Base-by-base conservation (phyloP, 2,329 filamentous ascomycete genomes). In the Colletotrichum spaethianum region DNA sequence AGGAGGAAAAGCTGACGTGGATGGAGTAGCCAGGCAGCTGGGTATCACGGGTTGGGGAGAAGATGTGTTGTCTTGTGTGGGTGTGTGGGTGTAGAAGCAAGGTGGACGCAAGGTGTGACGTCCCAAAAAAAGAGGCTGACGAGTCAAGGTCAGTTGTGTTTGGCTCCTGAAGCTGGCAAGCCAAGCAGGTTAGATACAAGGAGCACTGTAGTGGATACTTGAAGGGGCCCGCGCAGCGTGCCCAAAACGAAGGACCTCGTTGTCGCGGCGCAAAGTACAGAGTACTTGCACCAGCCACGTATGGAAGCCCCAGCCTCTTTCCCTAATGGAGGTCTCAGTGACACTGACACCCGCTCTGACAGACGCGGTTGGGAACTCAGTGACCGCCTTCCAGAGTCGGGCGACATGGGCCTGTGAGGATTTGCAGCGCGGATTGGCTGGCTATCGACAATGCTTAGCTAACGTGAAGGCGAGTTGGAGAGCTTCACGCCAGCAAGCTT, bases 81-180 rank as follows among this genome's bases (percentile, higher is more conserved):
- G 55, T 64, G 67, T 70, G 67, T 55, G 55, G 60, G 70, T 46
- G 38, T 42, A 38, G 31, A 56, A 63, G 46, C 59, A 70, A 70
- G 60, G 65, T 73, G 67, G 67, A 48, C 71, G 70, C 67, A 63
- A 72, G 53, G 56, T 71, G 70, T 73, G 70, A 73, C 70, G 67
- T 73, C 55, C 70, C 56, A 46, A 69, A 28, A 60, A 63, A 69
- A 26, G 53, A 71, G 70, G 60, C 67, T 73, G 70, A 72, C 66
- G 66, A 72, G 70, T 72, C 60, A 68, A 72, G 59, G 53, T 64
- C 52, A 20, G 63, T 48, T 57, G 52, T 62, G 44, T 63, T 20
- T 57, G 56, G 65, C 70, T 69, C 70, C 65, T 72, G 70, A 72
- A 72, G 70, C 70, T 72, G 38, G 63, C 48, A 67, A 67, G 50